A percentile compares a stretch with the other conserved stretches of the same genome.
These are phyloP conservation scores for Myrmaecium sp. DNA, from an alignment of 2,329 filamentous ascomycete species.

Conservation along the genomic window DNA sequence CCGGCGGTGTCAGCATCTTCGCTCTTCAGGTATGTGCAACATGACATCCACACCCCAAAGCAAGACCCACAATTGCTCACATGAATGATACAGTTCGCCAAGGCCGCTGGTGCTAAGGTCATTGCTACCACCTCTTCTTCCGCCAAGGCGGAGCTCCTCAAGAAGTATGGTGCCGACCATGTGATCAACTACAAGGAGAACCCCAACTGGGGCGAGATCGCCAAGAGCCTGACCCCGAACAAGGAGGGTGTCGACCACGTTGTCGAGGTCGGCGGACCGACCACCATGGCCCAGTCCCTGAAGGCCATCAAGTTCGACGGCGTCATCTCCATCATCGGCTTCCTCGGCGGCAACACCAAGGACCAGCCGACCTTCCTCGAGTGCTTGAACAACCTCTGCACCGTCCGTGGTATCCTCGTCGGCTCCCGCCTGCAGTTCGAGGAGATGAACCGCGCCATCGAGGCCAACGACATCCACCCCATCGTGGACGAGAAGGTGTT, in stretches of 20 bases:
- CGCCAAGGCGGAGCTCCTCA: conserved; percentile 32
- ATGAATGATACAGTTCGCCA: conserved; percentile 21
- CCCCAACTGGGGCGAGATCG: conserved; percentile 36
- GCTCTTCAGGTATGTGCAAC: conserved; percentile 37
- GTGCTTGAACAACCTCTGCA: conserved; percentile 32
- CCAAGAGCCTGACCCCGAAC: conserved; percentile 31
- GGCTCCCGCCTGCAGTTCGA: conserved; percentile 39
- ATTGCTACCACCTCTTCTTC: conserved; percentile 39
- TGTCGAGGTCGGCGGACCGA: conserved; percentile 48
- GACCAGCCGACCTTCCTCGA: conserved; percentile 36
- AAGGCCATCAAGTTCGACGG: conserved; percentile 38
- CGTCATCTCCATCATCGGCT: conserved; percentile 39
- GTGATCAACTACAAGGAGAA: conserved; percentile 40
- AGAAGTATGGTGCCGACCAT: conserved; percentile 36
- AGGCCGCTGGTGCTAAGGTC: conserved; percentile 37
- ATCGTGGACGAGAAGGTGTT: conserved; percentile 42
- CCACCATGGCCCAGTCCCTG: conserved; percentile 37
- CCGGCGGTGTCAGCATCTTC: conserved; percentile 51
- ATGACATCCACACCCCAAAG: background rate
- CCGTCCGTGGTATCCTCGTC: conserved; percentile 39
- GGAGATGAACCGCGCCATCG: conserved; percentile 42
- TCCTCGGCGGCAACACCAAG: conserved; percentile 34
- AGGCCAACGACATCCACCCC: conserved; percentile 41
- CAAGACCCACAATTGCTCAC: conserved; percentile 2
- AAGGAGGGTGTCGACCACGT: conserved; percentile 44